Evolutionary conservation across 73 alveolate species (phyloP).

Genomic region (Paramecium biaurelia): DNA sequence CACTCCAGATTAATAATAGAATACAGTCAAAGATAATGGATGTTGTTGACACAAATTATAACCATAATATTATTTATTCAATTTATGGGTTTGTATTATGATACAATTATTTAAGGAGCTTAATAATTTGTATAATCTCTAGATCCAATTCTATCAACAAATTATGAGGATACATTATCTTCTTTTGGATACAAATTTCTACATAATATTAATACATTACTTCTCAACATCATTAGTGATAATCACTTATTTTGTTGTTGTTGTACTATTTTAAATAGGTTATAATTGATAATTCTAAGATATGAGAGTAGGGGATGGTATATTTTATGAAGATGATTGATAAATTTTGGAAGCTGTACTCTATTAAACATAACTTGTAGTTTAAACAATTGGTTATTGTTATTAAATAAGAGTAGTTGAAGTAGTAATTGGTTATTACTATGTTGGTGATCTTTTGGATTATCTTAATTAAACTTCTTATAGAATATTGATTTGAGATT

Average conservation of each 20-base stretch:
- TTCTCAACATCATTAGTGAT: background rate
- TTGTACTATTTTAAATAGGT: background rate
- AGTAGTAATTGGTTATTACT: background rate
- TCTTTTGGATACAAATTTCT: slow-evolving; percentile 39
- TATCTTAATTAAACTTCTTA: background rate
- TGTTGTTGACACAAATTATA: slow-evolving; percentile 46
- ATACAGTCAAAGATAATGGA: slow-evolving; percentile 36
- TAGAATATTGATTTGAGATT: slow-evolving; percentile 3
- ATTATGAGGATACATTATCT: background rate
- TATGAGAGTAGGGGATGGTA: background rate
- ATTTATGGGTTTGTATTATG: slow-evolving; percentile 1
- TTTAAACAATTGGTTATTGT: background rate
- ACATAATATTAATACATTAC: background rate
- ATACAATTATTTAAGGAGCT: background rate
- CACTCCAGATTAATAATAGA: background rate
- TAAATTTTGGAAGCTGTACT: background rate
- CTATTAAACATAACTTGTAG: background rate
- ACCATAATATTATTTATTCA: background rate
- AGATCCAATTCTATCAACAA: background rate
- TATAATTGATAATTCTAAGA: background rate
- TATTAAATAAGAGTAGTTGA: background rate
- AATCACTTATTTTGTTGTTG: background rate
- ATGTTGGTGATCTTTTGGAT: background rate
- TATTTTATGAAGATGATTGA: background rate
- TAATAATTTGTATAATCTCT: background rate